Conservation (phyloP, 352 stramenopile species). For the Globisporangium polare region DNA sequence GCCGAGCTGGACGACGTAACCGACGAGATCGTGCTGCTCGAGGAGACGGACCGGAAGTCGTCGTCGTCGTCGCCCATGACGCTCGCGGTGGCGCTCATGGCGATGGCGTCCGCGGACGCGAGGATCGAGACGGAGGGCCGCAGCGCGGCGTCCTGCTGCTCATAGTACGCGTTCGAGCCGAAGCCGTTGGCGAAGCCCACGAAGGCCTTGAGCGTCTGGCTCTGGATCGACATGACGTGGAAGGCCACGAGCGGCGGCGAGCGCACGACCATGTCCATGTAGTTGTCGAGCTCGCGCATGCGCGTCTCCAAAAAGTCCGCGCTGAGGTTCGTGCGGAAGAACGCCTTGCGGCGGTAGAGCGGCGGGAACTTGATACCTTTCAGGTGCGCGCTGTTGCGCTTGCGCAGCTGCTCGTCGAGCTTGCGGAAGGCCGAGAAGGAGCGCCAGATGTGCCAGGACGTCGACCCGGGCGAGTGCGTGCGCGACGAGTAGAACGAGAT, state of each 20-base stretch:
- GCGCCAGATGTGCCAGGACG: conserved; percentile 83
- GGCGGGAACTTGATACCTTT: conserved; percentile 86
- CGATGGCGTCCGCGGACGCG: conserved; percentile 36
- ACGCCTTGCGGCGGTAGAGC: conserved; percentile 56
- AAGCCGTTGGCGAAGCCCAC: conserved; percentile 74
- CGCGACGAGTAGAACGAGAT: conserved; percentile 76
- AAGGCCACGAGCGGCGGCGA: conserved; percentile 72
- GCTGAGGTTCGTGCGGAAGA: conserved; percentile 67
- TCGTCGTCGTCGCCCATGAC: conserved; percentile 78
- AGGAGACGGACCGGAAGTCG: conserved; percentile 75
- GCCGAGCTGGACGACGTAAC: conserved; percentile 39
- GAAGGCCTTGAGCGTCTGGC: conserved; percentile 79
- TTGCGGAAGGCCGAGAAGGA: conserved; percentile 77
- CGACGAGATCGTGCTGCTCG: conserved; percentile 57
- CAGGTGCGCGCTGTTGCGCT: conserved; percentile 62
- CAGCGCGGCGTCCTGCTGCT: conserved; percentile 50
- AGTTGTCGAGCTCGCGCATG: conserved; percentile 72
- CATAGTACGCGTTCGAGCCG: conserved; percentile 65
- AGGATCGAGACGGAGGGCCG: conserved; percentile 66
- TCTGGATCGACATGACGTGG: conserved; percentile 63
- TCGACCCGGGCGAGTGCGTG: conserved; percentile 53
- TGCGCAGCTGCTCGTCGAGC: conserved; percentile 76
- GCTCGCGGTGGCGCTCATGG: conserved; percentile 44
- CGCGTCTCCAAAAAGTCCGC: conserved; percentile 60
- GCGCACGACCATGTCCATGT: conserved; percentile 56